Evolutionary conservation across 2,329 filamentous ascomycete species (phyloP), one percentile per base, ranked within the genome.

Genomic region (Hymenoscyphus salicellus): DNA sequence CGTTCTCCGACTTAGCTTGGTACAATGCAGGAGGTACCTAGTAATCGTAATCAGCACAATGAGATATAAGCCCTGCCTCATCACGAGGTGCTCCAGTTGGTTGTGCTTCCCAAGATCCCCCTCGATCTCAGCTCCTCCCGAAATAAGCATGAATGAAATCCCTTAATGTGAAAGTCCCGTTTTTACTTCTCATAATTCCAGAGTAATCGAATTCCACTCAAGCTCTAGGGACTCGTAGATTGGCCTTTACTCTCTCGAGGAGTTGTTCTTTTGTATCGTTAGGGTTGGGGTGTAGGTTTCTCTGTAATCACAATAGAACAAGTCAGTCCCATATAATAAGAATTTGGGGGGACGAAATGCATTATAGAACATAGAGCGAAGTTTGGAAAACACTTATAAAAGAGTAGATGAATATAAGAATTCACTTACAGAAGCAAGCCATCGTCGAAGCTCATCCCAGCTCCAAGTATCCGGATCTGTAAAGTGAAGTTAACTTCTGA

Each of bases 391-490:
- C n/a, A n/a, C n/a, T n/a, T n/a, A n/a, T n/a, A n/a, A n/a, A 23
- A n/a, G 56, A 43, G 14, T n/a, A 20, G 43, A 23, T 23, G 16
- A 16, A 61, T 62, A 43, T 28, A 23, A 56, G n/a, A 17, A 43
- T 57, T 32, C 28, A 81, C 89, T 78, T 84, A 97, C 94, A 72
- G 85, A 86, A 56, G 86, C 86, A 60, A 98, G 80, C 93, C 93
- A 98, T 73, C 88, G 82, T 66, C 86, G 83, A 77, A 96, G 81
- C 73, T 98, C 92, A 58, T 92, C 89, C 63, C 83, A 82, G 0
- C 91, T 92, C 94, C 94, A 98, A 10, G 77, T 80, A 52, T 84
- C 81, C 2, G 88, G 87, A 68, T 89, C 87, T 88, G 64, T 8
- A 41, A 66, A 43, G 20, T 26, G 8, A 23, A 14, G 46, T 52